Evolutionary conservation across 441 rosid genomes (phyloP), one percentile per base, ranked within the genome.

Genomic region (Brassica hybrid): DNA sequence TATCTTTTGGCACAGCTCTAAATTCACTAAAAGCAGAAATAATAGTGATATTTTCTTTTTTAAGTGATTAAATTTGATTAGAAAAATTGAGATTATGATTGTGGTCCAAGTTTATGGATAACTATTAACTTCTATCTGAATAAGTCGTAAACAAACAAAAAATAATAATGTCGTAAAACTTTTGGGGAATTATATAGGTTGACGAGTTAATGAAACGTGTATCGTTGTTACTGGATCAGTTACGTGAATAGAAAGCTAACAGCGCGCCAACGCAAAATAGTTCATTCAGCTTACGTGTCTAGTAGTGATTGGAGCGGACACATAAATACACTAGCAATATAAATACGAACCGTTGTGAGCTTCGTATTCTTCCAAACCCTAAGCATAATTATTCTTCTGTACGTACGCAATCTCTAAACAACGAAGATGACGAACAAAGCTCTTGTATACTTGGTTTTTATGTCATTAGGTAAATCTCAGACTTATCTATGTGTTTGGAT

Each of bases 381-480:
- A 72, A 65, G 48, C 14, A 52, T 52, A 73, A 63, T 32, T 70
- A 52, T 67, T 43, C 3, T 54, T 43, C 50, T 43, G 50, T 43
- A 43, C 54, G 54, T 13, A 48, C 17, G 17, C 54, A 48, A 48
- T 6, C 54, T 48, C 54, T 48, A 48, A 48, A 48, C 30, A 18
- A 75, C 68, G 86, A 79, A 61, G 77, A 70, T 79, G 73, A 59
- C 68, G 69, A 79, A 19, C 19, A 75, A 57, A 69, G 59, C 73
- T 1, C 45, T 71, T 11, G 38, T 60, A 0, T 32, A 76, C 41
- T 14, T 83, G 21, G 58, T 82, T 30, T 73, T 80, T 17, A 23
- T 84, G 68, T 54, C 72, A 54, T 79, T 79, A 45, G 88, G 89
- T 84, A n/a, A 76, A 23, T 5, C 32, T 32, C 67, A 32, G 12